A percentile compares a stretch with the other conserved stretches of the same genome.
These are phyloP conservation scores for Trichothecium roseum DNA, from an alignment of 2,329 filamentous ascomycete species.

Conservation along the genomic window DNA sequence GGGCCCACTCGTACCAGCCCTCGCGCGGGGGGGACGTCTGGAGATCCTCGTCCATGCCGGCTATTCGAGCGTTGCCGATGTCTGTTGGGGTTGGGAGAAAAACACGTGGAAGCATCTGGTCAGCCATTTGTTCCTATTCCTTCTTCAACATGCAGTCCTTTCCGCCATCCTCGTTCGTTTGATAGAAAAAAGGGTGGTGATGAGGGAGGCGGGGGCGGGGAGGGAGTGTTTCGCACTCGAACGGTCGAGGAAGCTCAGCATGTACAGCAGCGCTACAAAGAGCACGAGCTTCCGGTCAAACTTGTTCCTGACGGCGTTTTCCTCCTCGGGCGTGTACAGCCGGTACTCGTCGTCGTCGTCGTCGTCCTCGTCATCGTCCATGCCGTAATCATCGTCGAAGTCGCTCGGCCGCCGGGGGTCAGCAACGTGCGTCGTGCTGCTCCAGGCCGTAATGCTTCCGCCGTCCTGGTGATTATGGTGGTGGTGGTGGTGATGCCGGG, in stretches of 20 bases:
- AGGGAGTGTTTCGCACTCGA: constrained; percentile 55
- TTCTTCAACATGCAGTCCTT: not conserved
- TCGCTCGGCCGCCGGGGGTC: no score
- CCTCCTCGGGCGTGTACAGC: constrained; percentile 56
- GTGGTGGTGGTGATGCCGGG: not conserved
- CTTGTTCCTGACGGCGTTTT: constrained; percentile 58
- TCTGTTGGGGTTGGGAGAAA: constrained; percentile 24
- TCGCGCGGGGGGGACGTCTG: constrained; percentile 33
- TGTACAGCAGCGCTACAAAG: constrained; percentile 73
- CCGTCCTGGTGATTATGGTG: constrained; percentile 5
- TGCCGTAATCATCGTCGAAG: constrained; percentile 3
- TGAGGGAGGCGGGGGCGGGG: no score
- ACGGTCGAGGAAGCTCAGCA: constrained; percentile 77
- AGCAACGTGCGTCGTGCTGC: no score
- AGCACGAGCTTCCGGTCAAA: constrained; percentile 69
- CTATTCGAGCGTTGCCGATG: constrained; percentile 53
- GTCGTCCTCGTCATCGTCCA: constrained; percentile 10
- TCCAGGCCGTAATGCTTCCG: not conserved
- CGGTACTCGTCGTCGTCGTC: constrained; percentile 14
- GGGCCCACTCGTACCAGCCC: constrained; percentile 48
- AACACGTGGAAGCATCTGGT: not conserved
- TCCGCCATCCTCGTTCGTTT: no score
- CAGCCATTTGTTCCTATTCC: not conserved
- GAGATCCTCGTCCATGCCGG: constrained; percentile 53
- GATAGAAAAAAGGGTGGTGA: not conserved